These are phyloP conservation scores for Rosellinia necatrix DNA, from an alignment of 2,329 filamentous ascomycete genomes.

Conservation along the genomic window DNA sequence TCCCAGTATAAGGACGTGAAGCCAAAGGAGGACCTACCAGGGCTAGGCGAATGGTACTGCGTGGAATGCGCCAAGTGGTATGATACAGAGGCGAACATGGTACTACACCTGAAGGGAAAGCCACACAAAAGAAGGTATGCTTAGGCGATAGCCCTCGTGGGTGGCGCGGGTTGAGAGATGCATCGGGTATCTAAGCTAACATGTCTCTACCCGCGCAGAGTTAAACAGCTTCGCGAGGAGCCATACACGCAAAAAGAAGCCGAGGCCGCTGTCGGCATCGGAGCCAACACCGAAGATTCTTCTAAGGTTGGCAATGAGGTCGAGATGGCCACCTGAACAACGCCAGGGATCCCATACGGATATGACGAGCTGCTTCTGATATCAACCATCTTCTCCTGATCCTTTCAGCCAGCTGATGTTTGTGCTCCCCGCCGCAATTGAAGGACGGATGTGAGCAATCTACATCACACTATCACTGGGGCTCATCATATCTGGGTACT, in stretches of 20 bases:
- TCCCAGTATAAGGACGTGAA: conserved; percentile 78
- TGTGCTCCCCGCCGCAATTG: neutral
- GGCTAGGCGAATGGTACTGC: conserved; percentile 84
- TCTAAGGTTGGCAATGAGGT: conserved; percentile 42
- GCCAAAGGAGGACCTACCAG: conserved; percentile 83
- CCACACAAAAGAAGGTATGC: conserved; percentile 85
- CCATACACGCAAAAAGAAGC: conserved; percentile 86
- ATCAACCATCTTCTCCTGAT: neutral
- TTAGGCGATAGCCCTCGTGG: neutral
- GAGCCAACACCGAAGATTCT: conserved; percentile 66
- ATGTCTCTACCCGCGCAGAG: conserved; percentile 56
- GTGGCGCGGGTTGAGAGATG: neutral
- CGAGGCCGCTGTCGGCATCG: conserved; percentile 76
- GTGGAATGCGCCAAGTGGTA: conserved; percentile 96
- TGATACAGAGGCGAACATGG: conserved; percentile 78
- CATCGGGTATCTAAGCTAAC: conserved; percentile 31
- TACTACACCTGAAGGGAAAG: conserved; percentile 81
- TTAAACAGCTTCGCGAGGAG: conserved; percentile 81
- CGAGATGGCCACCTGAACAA: conserved; percentile 44
- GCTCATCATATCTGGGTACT: neutral
- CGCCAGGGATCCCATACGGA: neutral
- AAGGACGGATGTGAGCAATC: neutral
- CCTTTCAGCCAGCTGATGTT: neutral
- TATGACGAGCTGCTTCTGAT: conserved; percentile 3
- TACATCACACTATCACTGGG: neutral